phyloP scores from a whole-genome alignment of 1,284 basidiomycete genomes.

The Fomitiporia mediterranea region DNA sequence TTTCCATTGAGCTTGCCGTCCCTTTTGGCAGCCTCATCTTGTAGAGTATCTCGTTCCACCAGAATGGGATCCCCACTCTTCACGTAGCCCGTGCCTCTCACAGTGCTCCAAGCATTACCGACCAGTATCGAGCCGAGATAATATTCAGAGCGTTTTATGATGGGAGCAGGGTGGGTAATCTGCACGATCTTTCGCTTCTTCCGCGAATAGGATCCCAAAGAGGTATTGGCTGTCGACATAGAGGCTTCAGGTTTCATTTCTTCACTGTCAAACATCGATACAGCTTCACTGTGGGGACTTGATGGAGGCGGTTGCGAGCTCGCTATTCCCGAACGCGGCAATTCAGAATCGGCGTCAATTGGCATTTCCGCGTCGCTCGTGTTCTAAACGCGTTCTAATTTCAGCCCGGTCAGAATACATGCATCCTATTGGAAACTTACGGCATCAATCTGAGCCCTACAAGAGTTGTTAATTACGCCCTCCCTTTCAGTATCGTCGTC shows the following conservation, averaged over 20 bases:
- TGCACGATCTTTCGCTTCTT: conserved; percentile 8
- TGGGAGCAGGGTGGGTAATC: neutral
- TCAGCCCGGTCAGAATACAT: too few relatives aligned
- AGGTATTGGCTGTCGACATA: neutral
- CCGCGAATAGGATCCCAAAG: conserved; percentile 1
- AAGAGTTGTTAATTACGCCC: too few relatives aligned
- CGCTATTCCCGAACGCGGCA: too few relatives aligned
- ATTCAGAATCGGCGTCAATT: neutral
- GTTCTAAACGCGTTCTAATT: neutral
- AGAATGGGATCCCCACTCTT: conserved; percentile 56
- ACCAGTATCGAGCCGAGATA: conserved; percentile 69
- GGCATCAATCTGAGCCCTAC: too few relatives aligned
- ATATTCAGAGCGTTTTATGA: neutral
- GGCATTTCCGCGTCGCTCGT: neutral
- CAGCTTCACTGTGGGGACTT: conserved; percentile 7
- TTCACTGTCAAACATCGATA: neutral
- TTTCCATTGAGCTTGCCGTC: conserved; percentile 34
- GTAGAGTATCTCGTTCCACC: conserved; percentile 51
- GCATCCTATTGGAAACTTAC: too few relatives aligned
- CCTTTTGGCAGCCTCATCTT: conserved; percentile 33
- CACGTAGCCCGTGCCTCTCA: conserved; percentile 66
- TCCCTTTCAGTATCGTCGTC: conserved; percentile 34
- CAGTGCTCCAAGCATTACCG: conserved; percentile 78
- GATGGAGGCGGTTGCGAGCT: conserved; percentile 10
- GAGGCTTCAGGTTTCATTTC: neutral